These are phyloP conservation scores for Penicillium pulvis DNA, from an alignment of 495 filamentous ascomycete species.

Conservation along the genomic window DNA sequence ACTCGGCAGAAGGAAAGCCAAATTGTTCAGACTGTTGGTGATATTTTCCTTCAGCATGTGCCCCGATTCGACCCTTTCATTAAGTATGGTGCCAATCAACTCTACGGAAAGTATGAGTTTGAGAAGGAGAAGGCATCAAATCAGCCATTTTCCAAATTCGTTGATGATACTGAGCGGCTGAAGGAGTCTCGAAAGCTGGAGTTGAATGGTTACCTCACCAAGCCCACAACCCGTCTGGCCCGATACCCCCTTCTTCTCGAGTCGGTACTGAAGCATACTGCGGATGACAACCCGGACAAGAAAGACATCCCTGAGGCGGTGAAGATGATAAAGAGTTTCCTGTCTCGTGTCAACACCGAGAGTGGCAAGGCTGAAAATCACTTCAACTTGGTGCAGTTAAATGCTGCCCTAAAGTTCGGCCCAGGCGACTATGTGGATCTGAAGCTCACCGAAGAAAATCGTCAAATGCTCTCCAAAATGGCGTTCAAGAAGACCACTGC, in stretches of 20 bases:
- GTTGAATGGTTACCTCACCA: slow-evolving; percentile 96
- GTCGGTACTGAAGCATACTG: slow-evolving; percentile 83
- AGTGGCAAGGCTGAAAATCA: slow-evolving; percentile 97
- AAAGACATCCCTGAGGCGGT: slow-evolving; percentile 89
- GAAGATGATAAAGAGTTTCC: slow-evolving; percentile 78
- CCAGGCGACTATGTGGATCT: slow-evolving; percentile 88
- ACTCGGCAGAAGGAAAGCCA: slow-evolving; percentile 85
- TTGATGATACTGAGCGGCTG: slow-evolving; percentile 93
- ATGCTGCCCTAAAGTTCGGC: slow-evolving; percentile 83
- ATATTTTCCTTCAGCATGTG: slow-evolving; percentile 91
- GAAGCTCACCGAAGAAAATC: slow-evolving; percentile 90
- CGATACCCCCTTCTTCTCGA: slow-evolving; percentile 95
- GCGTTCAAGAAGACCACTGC: slow-evolving; percentile 88
- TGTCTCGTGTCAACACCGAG: slow-evolving; percentile 88
- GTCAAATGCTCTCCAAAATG: slow-evolving; percentile 91
- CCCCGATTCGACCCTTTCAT: slow-evolving; percentile 95
- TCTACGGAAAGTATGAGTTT: slow-evolving; percentile 97
- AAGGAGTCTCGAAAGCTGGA: slow-evolving; percentile 97
- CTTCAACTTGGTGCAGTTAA: slow-evolving; percentile 90
- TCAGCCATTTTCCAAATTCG: slow-evolving; percentile 82
- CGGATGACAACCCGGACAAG: slow-evolving; percentile 84
- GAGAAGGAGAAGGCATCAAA: slow-evolving; percentile 93
- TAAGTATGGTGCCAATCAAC: slow-evolving; percentile 91
- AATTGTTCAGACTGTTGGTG: slow-evolving; percentile 86
- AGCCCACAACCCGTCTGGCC: slow-evolving; percentile 94